Conservation (phyloP, 129 eudicot species). For the Flaveria trinervia region DNA sequence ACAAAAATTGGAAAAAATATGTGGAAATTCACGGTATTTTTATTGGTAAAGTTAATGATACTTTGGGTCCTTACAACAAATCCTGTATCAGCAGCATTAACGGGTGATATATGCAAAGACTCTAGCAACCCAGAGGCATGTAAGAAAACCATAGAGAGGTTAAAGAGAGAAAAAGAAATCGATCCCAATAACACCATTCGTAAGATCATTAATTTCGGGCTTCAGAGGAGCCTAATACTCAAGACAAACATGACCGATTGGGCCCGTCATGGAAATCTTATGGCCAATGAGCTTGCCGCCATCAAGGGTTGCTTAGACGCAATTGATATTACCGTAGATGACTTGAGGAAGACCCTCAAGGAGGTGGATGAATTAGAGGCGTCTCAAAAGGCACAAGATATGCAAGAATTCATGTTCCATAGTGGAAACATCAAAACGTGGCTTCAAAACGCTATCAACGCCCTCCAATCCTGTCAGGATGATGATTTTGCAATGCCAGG, state of each 20-base stretch:
- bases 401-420: conserved; percentile 29
- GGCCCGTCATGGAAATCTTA: conserved; percentile 29
- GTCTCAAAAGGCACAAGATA: conserved; percentile 29
- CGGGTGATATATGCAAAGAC: conserved; percentile 21
- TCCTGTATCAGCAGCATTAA: conserved; percentile 22
- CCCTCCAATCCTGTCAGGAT: conserved; percentile 27
- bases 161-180: conserved; percentile 33
- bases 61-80: conserved; percentile 28
- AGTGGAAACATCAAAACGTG: conserved; percentile 32
- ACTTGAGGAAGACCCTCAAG: conserved; percentile 39
- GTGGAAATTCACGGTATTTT: conserved; percentile 18
- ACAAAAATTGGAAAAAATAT: conserved; percentile 4
- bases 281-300: conserved; percentile 41
- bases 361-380: conserved; percentile 37
- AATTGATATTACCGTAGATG: conserved; percentile 37
- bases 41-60: conserved; percentile 10
- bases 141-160: conserved; percentile 26
- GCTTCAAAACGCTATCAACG: conserved; percentile 31
- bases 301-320: conserved; percentile 41
- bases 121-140: conserved; percentile 38
- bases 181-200: conserved; percentile 41
- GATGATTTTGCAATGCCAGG: conserved; percentile 41
- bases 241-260: conserved; percentile 33
- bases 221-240: conserved; percentile 28
- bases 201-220: conserved; percentile 37